Base-by-base conservation (phyloP, 345 rosid genomes). In the Physaria fendleri region DNA sequence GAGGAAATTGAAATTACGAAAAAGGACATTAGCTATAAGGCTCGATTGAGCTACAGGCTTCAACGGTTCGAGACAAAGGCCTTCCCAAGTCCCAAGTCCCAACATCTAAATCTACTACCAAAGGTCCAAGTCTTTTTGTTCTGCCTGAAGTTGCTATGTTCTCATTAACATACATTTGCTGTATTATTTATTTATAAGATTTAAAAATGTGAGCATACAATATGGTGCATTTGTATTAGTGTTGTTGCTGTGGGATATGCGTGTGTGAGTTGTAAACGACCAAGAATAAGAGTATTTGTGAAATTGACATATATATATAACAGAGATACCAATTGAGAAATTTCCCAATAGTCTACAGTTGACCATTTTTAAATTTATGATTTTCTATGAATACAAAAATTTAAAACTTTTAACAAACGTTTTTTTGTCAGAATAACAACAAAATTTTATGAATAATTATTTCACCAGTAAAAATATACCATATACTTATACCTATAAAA, bases 11-110 rank as follows among this genome's bases (percentile, higher is more conserved):
- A 34, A 40, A 59, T 59, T 59, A 68, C 72, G 66, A 34, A 30
- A 59, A 34, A 5, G 66, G 59, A 25, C 66, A 59, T 17, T 32
- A 10, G 71, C 58, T 57, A 49, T 40, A 16, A 40, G 70, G 62
- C 56, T 65, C 29, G 40, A 34, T 53, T 17, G 32, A 45, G 62
- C 21, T 54, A 34, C 0, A 35, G 38, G 63, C 63, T 46, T 34
- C 29, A 13, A 13, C 12, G 27, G 17, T 28, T 9, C 2, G 14
- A 25, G 53, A 39, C 29, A 40, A 50, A 32, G 50, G 50, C 49
- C 18, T 40, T n/a, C n/a, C n/a, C n/a, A n/a, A n/a, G n/a, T n/a
- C n/a, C n/a, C n/a, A n/a, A n/a, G n/a, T n/a, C 8, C 15, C 18
- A 25, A 27, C 6, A 3, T 56, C 24, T 39, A 18, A 33, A 24